Evolutionary conservation across 441 rosid species (phyloP).

Genomic region (Dalechampia spathulata): DNA sequence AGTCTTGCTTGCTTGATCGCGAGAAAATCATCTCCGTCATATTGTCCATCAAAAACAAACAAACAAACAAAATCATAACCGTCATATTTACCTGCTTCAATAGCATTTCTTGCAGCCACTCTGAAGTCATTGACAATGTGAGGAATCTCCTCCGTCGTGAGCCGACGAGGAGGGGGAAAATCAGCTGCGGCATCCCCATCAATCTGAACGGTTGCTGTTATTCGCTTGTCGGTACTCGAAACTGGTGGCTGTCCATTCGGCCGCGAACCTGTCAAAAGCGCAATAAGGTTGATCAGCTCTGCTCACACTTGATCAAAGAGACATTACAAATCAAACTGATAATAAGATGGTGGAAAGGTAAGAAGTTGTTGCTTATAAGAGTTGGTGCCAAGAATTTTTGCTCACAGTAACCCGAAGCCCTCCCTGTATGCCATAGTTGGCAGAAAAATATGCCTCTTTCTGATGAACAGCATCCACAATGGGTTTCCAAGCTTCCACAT

Average conservation of each 20-base stretch:
- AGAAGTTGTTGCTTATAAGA: too few relatives aligned
- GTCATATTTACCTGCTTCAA: constrained; percentile 55
- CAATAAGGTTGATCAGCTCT: too few relatives aligned
- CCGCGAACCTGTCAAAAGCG: constrained; percentile 55
- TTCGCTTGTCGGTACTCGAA: constrained; percentile 52
- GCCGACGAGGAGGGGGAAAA: constrained; percentile 46
- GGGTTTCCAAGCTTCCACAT: constrained; percentile 70
- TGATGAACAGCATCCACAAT: constrained; percentile 60
- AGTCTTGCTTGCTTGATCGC: too few relatives aligned
- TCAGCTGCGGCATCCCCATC: constrained; percentile 34
- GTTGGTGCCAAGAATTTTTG: too few relatives aligned
- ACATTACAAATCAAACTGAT: too few relatives aligned
- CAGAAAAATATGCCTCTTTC: constrained; percentile 66
- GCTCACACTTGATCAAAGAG: too few relatives aligned
- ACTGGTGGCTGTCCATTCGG: constrained; percentile 59
- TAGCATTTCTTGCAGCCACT: constrained; percentile 60
- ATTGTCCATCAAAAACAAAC: too few relatives aligned
- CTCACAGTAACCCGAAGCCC: constrained; percentile 54
- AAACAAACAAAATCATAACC: too few relatives aligned
- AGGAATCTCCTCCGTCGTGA: constrained; percentile 39
- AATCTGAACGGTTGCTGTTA: constrained; percentile 27
- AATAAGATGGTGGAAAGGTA: too few relatives aligned
- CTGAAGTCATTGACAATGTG: constrained; percentile 41
- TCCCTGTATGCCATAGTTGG: constrained; percentile 83
- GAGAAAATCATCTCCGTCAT: too few relatives aligned